These are phyloP conservation scores for Spergularia marina DNA, from an alignment of 148 eudicot species.

Conservation along the genomic window DNA sequence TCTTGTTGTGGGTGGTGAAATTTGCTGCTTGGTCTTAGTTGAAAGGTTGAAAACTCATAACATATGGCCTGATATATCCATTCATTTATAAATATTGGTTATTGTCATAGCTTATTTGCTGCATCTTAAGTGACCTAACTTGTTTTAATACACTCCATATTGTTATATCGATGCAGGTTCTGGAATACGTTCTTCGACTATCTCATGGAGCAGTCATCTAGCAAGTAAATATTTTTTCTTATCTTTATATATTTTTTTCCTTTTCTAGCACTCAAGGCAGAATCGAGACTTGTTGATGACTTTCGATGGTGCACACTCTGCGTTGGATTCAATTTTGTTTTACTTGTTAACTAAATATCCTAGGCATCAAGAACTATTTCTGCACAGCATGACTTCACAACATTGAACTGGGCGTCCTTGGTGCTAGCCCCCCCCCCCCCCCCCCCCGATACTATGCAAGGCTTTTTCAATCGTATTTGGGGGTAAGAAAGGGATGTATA, in stretches of 20 bases:
- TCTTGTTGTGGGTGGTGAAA: not conserved
- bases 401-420: not conserved
- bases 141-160: no score
- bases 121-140: not conserved
- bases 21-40: not conserved
- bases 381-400: not conserved
- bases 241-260: not conserved
- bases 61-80: no score
- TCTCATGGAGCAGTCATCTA: conserved; percentile 72
- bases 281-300: not conserved
- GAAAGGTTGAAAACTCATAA: not conserved
- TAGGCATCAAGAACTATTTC: not conserved
- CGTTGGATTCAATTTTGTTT: not conserved
- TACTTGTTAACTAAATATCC: not conserved
- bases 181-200: conserved; percentile 85
- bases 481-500: no score
- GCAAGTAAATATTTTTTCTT: conserved; percentile 38
- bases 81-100: not conserved
- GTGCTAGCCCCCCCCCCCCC: no score
- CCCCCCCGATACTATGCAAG: no score
- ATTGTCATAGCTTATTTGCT: not conserved
- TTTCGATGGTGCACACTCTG: not conserved
- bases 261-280: not conserved
- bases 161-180: conserved; percentile 52
- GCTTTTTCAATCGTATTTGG: no score